These are phyloP conservation scores for Garcia nutans DNA, from an alignment of 345 rosid genomes.

Conservation along the genomic window DNA sequence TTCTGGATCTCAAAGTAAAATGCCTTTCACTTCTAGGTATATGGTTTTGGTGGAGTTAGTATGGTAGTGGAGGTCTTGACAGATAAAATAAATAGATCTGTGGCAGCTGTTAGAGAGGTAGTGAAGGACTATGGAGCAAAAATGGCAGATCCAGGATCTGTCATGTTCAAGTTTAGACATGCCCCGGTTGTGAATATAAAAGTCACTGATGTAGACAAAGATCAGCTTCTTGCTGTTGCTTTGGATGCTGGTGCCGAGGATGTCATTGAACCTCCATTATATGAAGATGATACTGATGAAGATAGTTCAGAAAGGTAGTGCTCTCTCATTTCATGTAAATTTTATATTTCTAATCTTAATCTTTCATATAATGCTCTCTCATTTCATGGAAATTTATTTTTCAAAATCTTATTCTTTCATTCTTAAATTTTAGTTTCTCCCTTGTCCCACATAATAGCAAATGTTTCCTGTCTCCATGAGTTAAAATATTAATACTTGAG, in stretches of 20 bases:
- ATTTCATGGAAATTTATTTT: constrained; percentile 1
- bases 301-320: constrained; percentile 62
- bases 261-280: constrained; percentile 75
- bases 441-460: neutral
- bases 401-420: neutral
- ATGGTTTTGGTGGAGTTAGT: constrained; percentile 94
- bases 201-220: constrained; percentile 71
- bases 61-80: constrained; percentile 87
- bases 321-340: constrained; percentile 5
- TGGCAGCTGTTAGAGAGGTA: constrained; percentile 76
- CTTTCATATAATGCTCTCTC: constrained; percentile 17
- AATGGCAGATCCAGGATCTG: constrained; percentile 96
- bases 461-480: neutral
- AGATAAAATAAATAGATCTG: constrained; percentile 82
- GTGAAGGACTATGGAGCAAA: constrained; percentile 89
- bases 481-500: neutral
- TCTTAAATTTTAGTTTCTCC: neutral
- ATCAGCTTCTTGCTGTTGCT: constrained; percentile 69
- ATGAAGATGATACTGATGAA: constrained; percentile 73
- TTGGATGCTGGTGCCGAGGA: constrained; percentile 97
- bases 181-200: constrained; percentile 72
- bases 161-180: constrained; percentile 84
- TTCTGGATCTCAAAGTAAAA: constrained; percentile 13
- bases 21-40: constrained; percentile 51
- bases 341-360: neutral